Conservation (phyloP, 768 basidiomycete genomes). For the Lepiota venenata region DNA sequence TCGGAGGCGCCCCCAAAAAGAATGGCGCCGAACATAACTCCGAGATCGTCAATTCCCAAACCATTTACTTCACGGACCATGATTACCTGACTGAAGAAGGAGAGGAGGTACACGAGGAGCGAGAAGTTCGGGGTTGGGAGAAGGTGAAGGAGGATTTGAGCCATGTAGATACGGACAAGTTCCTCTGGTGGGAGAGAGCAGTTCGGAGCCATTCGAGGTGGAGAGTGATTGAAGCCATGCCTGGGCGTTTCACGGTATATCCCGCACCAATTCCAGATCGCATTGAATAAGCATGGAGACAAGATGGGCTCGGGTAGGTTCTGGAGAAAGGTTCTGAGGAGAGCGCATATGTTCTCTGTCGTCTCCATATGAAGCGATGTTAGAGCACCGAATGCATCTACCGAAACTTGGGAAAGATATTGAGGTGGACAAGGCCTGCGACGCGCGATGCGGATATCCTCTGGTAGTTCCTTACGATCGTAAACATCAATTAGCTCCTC, state of each 20-base stretch:
- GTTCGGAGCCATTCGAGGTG: constrained; percentile 7
- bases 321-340: constrained; percentile 37
- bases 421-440: constrained; percentile 9
- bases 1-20: constrained; percentile 26
- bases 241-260: constrained; percentile 14
- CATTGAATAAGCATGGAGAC: constrained; percentile 28
- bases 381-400: constrained; percentile 22
- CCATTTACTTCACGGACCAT: constrained; percentile 32
- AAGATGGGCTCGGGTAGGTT: constrained; percentile 38
- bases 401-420: background rate
- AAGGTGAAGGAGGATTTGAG: constrained; percentile 26
- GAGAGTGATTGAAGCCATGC: constrained; percentile 1
- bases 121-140: constrained; percentile 41
- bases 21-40: constrained; percentile 29
- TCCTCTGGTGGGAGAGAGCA: constrained; percentile 18
- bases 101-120: constrained; percentile 40
- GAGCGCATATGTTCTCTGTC: constrained; percentile 36
- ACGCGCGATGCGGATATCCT: constrained; percentile 18
- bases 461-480: constrained; percentile 25
- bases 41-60: constrained; percentile 26
- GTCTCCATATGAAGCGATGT: constrained; percentile 32
- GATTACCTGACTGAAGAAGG: constrained; percentile 40
- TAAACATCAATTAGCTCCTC: constrained; percentile 34
- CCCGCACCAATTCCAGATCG: constrained; percentile 34
- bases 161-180: constrained; percentile 1